Conservation (phyloP, 108 stramenopile genomes). For the Cylindrotheca fusiformis region DNA sequence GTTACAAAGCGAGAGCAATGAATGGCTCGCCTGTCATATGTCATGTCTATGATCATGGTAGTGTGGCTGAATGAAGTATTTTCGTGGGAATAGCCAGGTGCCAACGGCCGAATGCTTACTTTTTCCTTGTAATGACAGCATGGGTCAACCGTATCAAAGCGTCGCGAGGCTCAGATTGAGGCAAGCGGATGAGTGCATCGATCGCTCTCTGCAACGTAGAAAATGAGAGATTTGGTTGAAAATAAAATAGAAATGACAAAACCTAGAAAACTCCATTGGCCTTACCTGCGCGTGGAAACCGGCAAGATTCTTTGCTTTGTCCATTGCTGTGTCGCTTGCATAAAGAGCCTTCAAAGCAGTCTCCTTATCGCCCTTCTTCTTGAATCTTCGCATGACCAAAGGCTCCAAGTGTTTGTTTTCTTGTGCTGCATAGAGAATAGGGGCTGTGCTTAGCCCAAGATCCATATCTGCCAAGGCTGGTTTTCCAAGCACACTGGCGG, state of each 20-base stretch:
- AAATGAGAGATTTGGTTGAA: background rate
- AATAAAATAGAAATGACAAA: no score
- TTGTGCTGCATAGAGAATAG: conserved; percentile 93
- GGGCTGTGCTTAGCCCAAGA: conserved; percentile 95
- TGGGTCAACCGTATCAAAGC: conserved; percentile 86
- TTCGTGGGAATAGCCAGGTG: no score
- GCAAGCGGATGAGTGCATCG: conserved; percentile 83
- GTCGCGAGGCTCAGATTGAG: conserved; percentile 85
- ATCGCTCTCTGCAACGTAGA: conserved; percentile 61
- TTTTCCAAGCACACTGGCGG: conserved; percentile 82
- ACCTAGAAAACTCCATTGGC: background rate
- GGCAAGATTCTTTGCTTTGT: conserved; percentile 83
- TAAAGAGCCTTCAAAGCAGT: conserved; percentile 78
- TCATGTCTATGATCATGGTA: background rate
- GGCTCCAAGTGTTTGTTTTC: conserved; percentile 73
- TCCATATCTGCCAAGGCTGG: conserved; percentile 84
- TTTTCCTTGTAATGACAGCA: conserved; percentile 90
- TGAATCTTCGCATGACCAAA: conserved; percentile 90
- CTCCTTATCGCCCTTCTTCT: conserved; percentile 92
- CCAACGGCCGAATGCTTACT: conserved; percentile 44
- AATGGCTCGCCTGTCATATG: background rate
- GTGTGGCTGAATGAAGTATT: background rate
- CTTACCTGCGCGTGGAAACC: conserved; percentile 89
- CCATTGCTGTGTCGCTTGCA: conserved; percentile 82
- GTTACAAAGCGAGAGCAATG: background rate